Evolutionary conservation across 768 basidiomycete species (phyloP), one percentile per base, ranked within the genome.

Genomic region (Xerocomellus chrysenteron): DNA sequence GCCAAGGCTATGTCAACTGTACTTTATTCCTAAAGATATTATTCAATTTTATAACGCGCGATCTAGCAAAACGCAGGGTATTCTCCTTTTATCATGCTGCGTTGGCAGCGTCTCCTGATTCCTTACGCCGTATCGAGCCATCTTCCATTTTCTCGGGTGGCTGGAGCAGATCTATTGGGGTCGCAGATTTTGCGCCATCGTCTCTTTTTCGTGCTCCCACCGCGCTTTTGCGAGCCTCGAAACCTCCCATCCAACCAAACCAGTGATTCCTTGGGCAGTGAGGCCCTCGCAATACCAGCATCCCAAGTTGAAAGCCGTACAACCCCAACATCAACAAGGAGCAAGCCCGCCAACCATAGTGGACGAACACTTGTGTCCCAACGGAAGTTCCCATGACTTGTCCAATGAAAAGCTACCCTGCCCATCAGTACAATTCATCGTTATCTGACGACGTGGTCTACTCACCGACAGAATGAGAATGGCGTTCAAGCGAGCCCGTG

Each of bases 331-430:
- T 80, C 12, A 90, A 74, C 28, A 76, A 77, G 0, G 88, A 85
- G 2, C 80, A 81, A 0, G 87, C 78, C 36, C 83, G 77, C 89
- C 89, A 92, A 16, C 92, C 92, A 60, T 82, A 74, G 14, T 74
- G 61, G 30, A 86, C 78, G 72, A 90, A 94, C 2, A 93, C 80
- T 37, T 81, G 69, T 0, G 89, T 87, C 32, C 90, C 86, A 1
- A 86, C 85, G 0, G 88, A 79, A 0, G 90, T 92, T 17, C 92
- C 92, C 72, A 88, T 85, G 11, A 92, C 87, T 75, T 93, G 90
- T 0, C 92, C 92, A 24, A 89, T 78, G 70, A 91, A 90, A 30
- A 88, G 59, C 73, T 78, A 50, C 26, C 26, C 9, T 9, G 10
- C 1, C 41, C 45, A 26, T 61, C 45, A 43, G 36, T 3, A 42